A percentile compares a stretch with the other conserved stretches of the same genome.
phyloP scores from a whole-genome alignment of 1,139 yeast genomes.

The Diutina siamensis region DNA sequence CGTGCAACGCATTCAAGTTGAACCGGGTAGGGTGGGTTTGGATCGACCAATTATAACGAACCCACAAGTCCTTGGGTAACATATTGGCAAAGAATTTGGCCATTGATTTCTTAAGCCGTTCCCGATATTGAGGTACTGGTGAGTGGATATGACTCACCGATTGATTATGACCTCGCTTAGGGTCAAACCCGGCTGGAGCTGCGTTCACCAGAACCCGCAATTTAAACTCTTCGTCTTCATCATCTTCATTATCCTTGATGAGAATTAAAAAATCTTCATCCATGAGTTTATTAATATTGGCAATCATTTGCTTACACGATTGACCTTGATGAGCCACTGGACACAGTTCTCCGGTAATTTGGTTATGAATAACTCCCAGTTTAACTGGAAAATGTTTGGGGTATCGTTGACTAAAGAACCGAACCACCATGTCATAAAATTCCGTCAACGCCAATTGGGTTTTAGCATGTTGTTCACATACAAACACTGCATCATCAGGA shows the following conservation, averaged over 20 bases:
- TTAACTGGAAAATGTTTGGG: conserved; percentile 21
- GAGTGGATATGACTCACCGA: conserved; percentile 28
- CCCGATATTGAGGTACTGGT: conserved; percentile 31
- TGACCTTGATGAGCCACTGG: conserved; percentile 14
- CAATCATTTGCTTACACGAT: conserved; percentile 15
- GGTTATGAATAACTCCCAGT: conserved; percentile 13
- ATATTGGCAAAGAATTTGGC: conserved; percentile 26
- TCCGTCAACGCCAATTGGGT: conserved; percentile 21
- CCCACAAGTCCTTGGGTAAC: conserved; percentile 28
- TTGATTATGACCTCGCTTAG: conserved; percentile 20
- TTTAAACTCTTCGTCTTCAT: conserved; percentile 24
- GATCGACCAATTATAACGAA: conserved; percentile 30
- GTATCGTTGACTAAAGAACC: conserved; percentile 20
- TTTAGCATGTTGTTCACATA: conserved; percentile 12
- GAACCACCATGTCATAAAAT: conserved; percentile 19
- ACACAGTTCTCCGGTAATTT: conserved; percentile 18
- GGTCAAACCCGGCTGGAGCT: conserved; percentile 35
- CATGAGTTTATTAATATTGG: conserved; percentile 18
- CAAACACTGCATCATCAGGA: conserved; percentile 16
- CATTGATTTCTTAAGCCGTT: conserved; percentile 25
- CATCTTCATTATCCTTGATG: conserved; percentile 23
- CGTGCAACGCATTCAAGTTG: conserved; percentile 22
- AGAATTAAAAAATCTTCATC: conserved; percentile 32
- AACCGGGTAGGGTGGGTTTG: conserved; percentile 23
- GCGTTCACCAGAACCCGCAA: conserved; percentile 26